phyloP scores from a whole-genome alignment of 257 asterid species.

The Penstemon newberryi region DNA sequence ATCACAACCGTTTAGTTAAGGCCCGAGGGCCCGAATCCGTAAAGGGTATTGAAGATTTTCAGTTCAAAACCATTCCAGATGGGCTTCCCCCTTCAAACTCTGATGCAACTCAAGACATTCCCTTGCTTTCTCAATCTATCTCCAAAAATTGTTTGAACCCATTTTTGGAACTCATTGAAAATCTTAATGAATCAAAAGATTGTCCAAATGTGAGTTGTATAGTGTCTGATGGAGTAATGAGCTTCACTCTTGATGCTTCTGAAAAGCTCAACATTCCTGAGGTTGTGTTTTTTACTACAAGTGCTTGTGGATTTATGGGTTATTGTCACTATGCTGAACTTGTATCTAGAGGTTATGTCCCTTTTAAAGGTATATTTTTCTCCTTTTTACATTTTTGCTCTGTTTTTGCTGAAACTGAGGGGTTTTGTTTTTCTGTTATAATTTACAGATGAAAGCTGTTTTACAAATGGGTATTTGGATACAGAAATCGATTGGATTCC shows the following conservation, averaged over 20 bases:
- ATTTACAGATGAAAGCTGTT: constrained; percentile 37
- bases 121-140: constrained; percentile 35
- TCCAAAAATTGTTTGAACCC: constrained; percentile 32
- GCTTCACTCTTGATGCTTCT: constrained; percentile 46
- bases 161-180: constrained; percentile 34
- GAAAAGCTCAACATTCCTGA: constrained; percentile 41
- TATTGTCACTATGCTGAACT: constrained; percentile 38
- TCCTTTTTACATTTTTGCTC: neutral
- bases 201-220: constrained; percentile 40
- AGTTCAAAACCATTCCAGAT: constrained; percentile 49
- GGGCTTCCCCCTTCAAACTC: constrained; percentile 42
- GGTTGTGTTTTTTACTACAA: constrained; percentile 39
- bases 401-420: neutral
- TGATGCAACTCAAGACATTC: constrained; percentile 46
- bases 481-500: constrained; percentile 47
- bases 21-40: constrained; percentile 44
- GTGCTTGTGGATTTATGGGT: constrained; percentile 48
- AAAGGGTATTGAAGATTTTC: constrained; percentile 37
- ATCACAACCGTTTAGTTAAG: constrained; percentile 38
- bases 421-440: neutral
- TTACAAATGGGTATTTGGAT: constrained; percentile 46
- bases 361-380: constrained; percentile 37
- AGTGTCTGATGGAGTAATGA: constrained; percentile 51
- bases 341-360: constrained; percentile 41
- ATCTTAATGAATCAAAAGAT: constrained; percentile 33